Evolutionary conservation across 768 basidiomycete species (phyloP).

Genomic region (Mycena filopes): DNA sequence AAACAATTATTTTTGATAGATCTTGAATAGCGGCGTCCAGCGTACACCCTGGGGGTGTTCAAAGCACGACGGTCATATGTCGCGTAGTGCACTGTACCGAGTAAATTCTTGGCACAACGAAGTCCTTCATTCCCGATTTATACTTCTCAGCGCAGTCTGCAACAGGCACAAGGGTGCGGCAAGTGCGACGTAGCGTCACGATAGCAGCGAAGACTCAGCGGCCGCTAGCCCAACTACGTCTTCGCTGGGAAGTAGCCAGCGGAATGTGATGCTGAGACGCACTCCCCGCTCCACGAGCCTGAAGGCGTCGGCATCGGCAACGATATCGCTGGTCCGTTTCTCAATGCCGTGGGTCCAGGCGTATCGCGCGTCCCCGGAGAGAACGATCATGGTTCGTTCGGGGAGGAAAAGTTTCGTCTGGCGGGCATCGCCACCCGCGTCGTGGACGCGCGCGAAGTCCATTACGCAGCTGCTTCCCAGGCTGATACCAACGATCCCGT

Average conservation of each 20-base stretch:
- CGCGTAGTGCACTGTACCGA: no score
- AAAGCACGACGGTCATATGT: no score
- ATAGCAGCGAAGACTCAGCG: no score
- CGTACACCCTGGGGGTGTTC: no score
- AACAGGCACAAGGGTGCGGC: no score
- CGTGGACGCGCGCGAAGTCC: constrained; percentile 62
- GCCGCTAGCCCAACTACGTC: constrained; percentile 71
- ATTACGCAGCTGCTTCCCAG: constrained; percentile 84
- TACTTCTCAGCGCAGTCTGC: no score
- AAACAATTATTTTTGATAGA: no score
- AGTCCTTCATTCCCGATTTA: background rate
- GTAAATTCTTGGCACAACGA: no score
- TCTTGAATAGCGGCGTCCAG: no score
- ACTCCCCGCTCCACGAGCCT: constrained; percentile 61
- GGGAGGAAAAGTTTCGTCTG: constrained; percentile 70
- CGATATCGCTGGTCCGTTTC: constrained; percentile 66
- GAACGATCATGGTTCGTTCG: constrained; percentile 77
- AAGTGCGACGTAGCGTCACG: no score
- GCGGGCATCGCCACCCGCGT: constrained; percentile 26
- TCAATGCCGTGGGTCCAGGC: constrained; percentile 91
- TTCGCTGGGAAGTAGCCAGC: constrained; percentile 88
- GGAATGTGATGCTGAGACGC: constrained; percentile 85
- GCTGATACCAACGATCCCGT: constrained; percentile 91
- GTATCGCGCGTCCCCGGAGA: constrained; percentile 86
- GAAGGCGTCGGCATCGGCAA: constrained; percentile 42